Conservation (phyloP, 108 stramenopile genomes). For the Aurantiochytrium sp. region DNA sequence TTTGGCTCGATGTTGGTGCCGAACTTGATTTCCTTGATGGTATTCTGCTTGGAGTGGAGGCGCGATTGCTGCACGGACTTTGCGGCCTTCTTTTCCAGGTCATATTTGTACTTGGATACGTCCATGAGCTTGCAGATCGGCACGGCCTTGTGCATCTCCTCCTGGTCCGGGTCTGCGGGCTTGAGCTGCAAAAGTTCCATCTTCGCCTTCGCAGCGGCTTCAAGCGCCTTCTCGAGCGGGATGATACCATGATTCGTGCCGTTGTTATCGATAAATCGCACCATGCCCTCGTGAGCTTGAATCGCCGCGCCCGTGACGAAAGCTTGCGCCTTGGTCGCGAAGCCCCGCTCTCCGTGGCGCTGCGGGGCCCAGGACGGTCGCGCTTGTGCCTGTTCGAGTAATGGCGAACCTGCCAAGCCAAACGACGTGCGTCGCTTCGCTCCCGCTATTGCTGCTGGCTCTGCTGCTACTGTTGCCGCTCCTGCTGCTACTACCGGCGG, state of each 20-base stretch:
- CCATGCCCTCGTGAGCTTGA: neutral
- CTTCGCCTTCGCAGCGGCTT: neutral
- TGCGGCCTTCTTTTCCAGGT: neutral
- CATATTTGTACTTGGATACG: neutral
- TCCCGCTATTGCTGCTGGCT: too few relatives aligned
- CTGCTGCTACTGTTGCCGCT: too few relatives aligned
- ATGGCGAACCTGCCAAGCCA: too few relatives aligned
- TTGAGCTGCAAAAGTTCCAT: conserved; percentile 1
- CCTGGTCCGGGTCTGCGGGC: neutral
- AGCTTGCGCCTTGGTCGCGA: neutral
- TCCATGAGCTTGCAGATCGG: conserved; percentile 25
- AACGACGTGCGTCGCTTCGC: too few relatives aligned
- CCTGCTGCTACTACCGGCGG: too few relatives aligned
- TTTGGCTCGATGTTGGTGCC: conserved; percentile 1
- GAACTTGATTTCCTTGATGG: neutral
- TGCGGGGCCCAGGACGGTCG: too few relatives aligned
- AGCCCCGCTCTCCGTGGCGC: too few relatives aligned
- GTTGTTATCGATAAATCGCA: neutral
- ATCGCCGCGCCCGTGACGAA: neutral
- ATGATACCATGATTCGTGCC: neutral
- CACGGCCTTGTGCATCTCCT: neutral
- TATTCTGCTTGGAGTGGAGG: neutral
- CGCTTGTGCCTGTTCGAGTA: too few relatives aligned
- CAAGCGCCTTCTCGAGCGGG: neutral
- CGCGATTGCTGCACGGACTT: neutral